These are phyloP conservation scores for Thielaviopsis ethacetica DNA, from an alignment of 2,329 filamentous ascomycete genomes.

Conservation along the genomic window DNA sequence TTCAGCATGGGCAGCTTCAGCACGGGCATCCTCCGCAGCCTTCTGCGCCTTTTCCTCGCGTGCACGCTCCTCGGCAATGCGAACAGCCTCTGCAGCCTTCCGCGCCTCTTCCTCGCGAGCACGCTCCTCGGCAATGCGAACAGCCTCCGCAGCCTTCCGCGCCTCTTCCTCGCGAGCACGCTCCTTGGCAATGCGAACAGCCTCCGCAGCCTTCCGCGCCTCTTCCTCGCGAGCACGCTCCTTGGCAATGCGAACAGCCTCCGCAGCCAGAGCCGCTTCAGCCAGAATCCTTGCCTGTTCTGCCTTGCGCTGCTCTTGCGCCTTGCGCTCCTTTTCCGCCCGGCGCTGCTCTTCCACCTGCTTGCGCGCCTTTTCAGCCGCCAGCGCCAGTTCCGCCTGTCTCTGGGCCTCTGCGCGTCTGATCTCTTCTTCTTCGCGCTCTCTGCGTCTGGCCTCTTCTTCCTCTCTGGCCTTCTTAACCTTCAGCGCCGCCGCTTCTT, in stretches of 20 bases:
- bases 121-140: background rate
- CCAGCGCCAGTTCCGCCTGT: background rate
- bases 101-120: background rate
- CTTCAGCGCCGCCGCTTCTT: background rate
- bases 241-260: background rate
- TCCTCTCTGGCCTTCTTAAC: constrained; percentile 24
- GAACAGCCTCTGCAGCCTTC: background rate
- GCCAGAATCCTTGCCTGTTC: background rate
- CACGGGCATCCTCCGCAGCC: background rate
- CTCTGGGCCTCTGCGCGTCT: constrained; percentile 14
- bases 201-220: no score
- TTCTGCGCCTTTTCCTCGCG: background rate
- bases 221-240: background rate
- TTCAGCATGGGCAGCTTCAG: background rate
- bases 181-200: background rate
- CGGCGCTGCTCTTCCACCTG: background rate
- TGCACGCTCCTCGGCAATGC: background rate
- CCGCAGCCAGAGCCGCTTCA: background rate
- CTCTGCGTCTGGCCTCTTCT: constrained; percentile 20
- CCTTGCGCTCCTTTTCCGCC: background rate
- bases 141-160: background rate
- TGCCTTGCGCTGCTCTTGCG: background rate
- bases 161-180: background rate
- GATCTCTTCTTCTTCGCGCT: constrained; percentile 27
- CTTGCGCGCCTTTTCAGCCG: background rate